phyloP scores from a whole-genome alignment of 305 asterid genomes.

The Solanum hybrid region DNA sequence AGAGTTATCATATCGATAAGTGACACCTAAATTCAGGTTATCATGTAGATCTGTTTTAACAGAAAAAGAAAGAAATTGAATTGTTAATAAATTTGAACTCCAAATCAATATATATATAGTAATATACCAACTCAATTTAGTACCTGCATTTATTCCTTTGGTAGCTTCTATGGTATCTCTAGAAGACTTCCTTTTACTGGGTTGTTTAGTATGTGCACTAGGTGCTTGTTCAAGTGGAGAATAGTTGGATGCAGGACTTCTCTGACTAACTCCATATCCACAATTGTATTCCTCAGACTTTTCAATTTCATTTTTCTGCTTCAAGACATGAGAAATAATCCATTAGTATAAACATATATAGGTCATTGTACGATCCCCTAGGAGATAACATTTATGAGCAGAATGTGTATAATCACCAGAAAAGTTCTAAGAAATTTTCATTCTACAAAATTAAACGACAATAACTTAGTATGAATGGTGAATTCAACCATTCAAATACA shows the following conservation, averaged over 20 bases:
- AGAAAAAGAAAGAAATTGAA: conserved; percentile 10
- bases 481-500: background rate
- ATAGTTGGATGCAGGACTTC: conserved; percentile 15
- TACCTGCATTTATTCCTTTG: conserved; percentile 41
- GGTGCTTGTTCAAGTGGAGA: conserved; percentile 14
- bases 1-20: conserved; percentile 73
- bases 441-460: background rate
- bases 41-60: conserved; percentile 34
- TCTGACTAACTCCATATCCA: conserved; percentile 25
- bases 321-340: conserved; percentile 14
- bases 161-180: conserved; percentile 28
- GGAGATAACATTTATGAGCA: background rate
- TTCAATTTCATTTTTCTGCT: conserved; percentile 26
- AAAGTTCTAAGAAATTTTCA: background rate
- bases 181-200: conserved; percentile 26
- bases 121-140: background rate
- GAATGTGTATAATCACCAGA: background rate
- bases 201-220: conserved; percentile 16
- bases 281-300: conserved; percentile 8
- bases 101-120: conserved; percentile 1
- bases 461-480: background rate
- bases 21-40: conserved; percentile 25
- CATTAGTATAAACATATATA: background rate
- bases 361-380: background rate
- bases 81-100: conserved; percentile 7